Evolutionary conservation across 495 filamentous ascomycete species (phyloP), one percentile per base, ranked within the genome.

Genomic region (Aspergillus sparsus): DNA sequence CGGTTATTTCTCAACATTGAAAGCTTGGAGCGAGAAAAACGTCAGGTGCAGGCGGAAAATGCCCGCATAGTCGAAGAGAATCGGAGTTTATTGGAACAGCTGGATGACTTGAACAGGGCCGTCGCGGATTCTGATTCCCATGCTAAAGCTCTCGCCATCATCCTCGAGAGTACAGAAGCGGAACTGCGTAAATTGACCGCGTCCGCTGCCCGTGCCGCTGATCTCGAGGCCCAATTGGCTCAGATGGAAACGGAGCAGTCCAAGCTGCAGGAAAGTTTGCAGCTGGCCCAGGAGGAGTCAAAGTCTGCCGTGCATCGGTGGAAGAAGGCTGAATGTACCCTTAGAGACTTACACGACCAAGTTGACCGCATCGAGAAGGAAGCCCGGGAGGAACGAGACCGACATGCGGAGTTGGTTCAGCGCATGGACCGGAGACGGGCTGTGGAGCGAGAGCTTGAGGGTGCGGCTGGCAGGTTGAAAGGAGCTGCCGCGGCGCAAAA

Each of bases 311-410:
- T 91, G 47, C 83, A 89, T 65, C 81, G 92, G 46, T 97, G 91
- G 90, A 87, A 83, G 71, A 82, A 87, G 67, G 91, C 93, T 3
- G 90, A 98, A 73, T 77, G 80, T 35, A 87, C 84, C 2, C 77
- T 97, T 36, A 77, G 72, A 16, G 83, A 88, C 47, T 76, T 97
- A 8, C 86, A 93, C 65, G 90, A 93, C 41, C 91, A 97, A 68
- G 81, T 98, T 7, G 93, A 97, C 66, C 80, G 85, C 44, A 95
- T 98, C 61, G 92, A 97, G 70, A 83, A 82, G 60, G 93, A 97
- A 68, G 86, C 92, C 7, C 81, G 79, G 49, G 86, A 94, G 62
- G 93, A 98, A 74, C 84, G 87, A 33, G 88, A 91, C 55, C 82
- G 89, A 18, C 92, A 97, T 69, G 77, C 85, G 27, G 92, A 97